Conservation (phyloP, 164 flowering plant species). For the Chloranthus sessilifolius region DNA sequence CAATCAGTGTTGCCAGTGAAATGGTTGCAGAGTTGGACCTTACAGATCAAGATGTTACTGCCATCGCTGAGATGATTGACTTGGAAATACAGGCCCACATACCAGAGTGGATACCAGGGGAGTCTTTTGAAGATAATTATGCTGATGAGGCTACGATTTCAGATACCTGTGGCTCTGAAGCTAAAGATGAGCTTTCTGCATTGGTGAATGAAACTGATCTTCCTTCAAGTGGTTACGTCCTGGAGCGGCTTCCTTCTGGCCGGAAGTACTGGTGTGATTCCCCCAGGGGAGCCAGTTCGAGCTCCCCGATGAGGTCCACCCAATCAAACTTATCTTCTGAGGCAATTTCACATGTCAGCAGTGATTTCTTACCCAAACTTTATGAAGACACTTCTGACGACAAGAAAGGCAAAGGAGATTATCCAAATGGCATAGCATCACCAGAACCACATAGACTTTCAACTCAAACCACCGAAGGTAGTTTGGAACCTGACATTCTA, state of each 20-base stretch:
- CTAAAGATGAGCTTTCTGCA: constrained; percentile 29
- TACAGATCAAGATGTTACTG: constrained; percentile 84
- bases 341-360: neutral
- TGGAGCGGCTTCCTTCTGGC: constrained; percentile 76
- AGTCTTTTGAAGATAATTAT: constrained; percentile 23
- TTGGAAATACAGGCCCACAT: constrained; percentile 58
- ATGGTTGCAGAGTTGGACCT: constrained; percentile 94
- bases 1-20: constrained; percentile 88
- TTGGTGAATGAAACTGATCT: constrained; percentile 18
- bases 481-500: neutral
- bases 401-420: constrained; percentile 10
- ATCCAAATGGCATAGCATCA: constrained; percentile 12
- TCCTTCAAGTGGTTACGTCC: constrained; percentile 23
- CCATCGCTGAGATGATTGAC: constrained; percentile 87
- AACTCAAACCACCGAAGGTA: neutral
- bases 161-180: constrained; percentile 24
- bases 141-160: constrained; percentile 16
- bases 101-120: constrained; percentile 59
- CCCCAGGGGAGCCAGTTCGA: constrained; percentile 38
- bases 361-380: constrained; percentile 17
- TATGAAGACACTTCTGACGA: constrained; percentile 13
- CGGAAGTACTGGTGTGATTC: constrained; percentile 74
- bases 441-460: constrained; percentile 10
- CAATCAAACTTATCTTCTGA: constrained; percentile 31
- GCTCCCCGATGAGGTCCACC: constrained; percentile 37